Evolutionary conservation across 306 rosid genomes (phyloP).

Genomic region (Sesbania bispinosa): DNA sequence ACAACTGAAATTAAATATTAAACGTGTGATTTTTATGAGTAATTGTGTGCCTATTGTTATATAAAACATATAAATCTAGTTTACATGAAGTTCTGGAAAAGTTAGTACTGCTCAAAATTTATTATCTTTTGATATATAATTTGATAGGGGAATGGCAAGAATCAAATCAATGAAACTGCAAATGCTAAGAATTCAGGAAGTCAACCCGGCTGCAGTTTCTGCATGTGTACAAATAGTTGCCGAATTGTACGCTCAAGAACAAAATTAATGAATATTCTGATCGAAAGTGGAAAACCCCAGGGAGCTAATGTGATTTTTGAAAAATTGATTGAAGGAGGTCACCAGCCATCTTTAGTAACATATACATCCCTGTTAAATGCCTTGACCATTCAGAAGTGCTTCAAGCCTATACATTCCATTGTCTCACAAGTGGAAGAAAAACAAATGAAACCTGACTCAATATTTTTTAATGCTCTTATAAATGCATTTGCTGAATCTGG

Average conservation of each 20-base stretch:
- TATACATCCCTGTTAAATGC: constrained; percentile 55
- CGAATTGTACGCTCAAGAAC: constrained; percentile 41
- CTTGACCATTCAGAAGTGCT: constrained; percentile 60
- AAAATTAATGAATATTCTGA: too few relatives aligned
- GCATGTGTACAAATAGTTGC: constrained; percentile 46
- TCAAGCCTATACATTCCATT: constrained; percentile 45
- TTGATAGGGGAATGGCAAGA: constrained; percentile 44
- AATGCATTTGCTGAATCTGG: constrained; percentile 72
- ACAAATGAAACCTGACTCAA: constrained; percentile 56
- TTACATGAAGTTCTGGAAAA: neutral
- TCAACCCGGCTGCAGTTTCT: constrained; percentile 41
- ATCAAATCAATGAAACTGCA: constrained; percentile 18
- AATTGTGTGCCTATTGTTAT: neutral
- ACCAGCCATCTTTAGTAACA: constrained; percentile 57
- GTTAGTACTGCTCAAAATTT: constrained; percentile 7
- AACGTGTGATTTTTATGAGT: neutral
- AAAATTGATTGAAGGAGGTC: constrained; percentile 56
- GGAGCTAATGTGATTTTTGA: too few relatives aligned
- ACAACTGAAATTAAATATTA: neutral
- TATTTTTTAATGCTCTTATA: constrained; percentile 58
- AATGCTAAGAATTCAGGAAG: constrained; percentile 24
- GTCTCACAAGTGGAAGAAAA: constrained; percentile 55
- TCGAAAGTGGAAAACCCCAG: too few relatives aligned
- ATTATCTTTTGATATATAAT: constrained; percentile 7
- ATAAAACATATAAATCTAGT: neutral